These are phyloP conservation scores for Ustilago trichophora DNA, from an alignment of 1,284 basidiomycete genomes.

Conservation along the genomic window DNA sequence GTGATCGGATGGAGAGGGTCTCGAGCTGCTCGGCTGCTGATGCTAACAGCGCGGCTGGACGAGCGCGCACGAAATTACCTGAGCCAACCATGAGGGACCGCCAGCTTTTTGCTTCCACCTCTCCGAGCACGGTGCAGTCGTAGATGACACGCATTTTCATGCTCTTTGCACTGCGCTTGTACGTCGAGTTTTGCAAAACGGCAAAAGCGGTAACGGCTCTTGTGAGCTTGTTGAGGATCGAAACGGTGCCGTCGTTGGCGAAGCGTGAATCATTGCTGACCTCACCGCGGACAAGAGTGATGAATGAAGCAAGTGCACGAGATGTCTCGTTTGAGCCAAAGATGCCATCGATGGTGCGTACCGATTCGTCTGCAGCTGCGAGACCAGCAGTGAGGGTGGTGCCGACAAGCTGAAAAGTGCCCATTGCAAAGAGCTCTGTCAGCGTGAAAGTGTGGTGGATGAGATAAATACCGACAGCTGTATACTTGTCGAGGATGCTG, in stretches of 20 bases:
- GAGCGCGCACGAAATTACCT: constrained; percentile 41
- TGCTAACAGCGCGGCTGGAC: constrained; percentile 15
- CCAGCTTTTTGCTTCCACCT: constrained; percentile 63
- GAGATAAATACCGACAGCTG: constrained; percentile 71
- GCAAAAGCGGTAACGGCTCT: constrained; percentile 71
- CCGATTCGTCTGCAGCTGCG: constrained; percentile 69
- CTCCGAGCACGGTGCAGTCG: constrained; percentile 69
- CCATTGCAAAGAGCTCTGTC: constrained; percentile 71
- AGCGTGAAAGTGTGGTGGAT: constrained; percentile 70
- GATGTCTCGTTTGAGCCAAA: constrained; percentile 71
- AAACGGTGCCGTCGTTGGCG: constrained; percentile 57
- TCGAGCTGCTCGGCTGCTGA: constrained; percentile 20
- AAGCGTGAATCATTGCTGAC: constrained; percentile 64
- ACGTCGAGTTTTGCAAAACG: constrained; percentile 70
- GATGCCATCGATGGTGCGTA: constrained; percentile 69
- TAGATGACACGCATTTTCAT: constrained; percentile 68
- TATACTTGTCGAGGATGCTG: constrained; percentile 69
- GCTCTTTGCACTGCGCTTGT: constrained; percentile 64
- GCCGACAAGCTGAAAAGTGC: constrained; percentile 68
- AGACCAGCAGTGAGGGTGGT: constrained; percentile 41
- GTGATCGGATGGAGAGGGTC: constrained; percentile 18
- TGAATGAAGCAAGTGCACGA: constrained; percentile 69
- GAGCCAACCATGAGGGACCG: constrained; percentile 52
- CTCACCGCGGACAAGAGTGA: constrained; percentile 69
- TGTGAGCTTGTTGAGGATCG: constrained; percentile 65